These are phyloP conservation scores for Phytophthora pistaciae DNA, from an alignment of 352 stramenopile genomes.

Conservation along the genomic window DNA sequence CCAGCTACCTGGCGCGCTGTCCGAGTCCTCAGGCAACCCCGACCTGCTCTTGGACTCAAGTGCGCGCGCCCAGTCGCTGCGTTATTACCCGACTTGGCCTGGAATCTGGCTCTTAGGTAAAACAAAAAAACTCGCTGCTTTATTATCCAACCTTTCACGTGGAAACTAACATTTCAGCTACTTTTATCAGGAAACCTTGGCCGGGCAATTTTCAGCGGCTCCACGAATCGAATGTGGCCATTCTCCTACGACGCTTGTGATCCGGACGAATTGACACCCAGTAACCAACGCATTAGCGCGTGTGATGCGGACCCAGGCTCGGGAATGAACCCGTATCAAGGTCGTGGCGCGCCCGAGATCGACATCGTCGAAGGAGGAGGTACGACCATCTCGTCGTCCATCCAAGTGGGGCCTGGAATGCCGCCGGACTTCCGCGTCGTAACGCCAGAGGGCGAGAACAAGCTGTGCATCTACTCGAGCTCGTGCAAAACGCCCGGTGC, in stretches of 20 bases:
- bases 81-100: constrained; percentile 85
- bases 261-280: constrained; percentile 30
- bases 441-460: constrained; percentile 30
- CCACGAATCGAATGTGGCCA: constrained; percentile 94
- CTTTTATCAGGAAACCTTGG: constrained; percentile 88
- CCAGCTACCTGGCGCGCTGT: constrained; percentile 73
- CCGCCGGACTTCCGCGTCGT: constrained; percentile 59
- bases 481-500: constrained; percentile 53
- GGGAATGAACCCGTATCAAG: constrained; percentile 84
- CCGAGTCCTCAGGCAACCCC: constrained; percentile 48
- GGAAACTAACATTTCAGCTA: too few relatives aligned
- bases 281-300: constrained; percentile 72
- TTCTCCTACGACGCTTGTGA: constrained; percentile 94
- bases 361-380: constrained; percentile 93
- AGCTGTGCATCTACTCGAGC: constrained; percentile 58
- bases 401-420: constrained; percentile 74
- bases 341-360: constrained; percentile 94
- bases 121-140: too few relatives aligned
- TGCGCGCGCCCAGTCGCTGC: constrained; percentile 32
- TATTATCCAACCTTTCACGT: too few relatives aligned
- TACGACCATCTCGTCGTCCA: constrained; percentile 75
- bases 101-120: constrained; percentile 95
- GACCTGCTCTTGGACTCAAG: constrained; percentile 49
- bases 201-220: constrained; percentile 92
- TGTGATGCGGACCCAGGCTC: constrained; percentile 92